Base-by-base conservation (phyloP, 2,329 filamentous ascomycete genomes). In the Beauveria brongniartii region DNA sequence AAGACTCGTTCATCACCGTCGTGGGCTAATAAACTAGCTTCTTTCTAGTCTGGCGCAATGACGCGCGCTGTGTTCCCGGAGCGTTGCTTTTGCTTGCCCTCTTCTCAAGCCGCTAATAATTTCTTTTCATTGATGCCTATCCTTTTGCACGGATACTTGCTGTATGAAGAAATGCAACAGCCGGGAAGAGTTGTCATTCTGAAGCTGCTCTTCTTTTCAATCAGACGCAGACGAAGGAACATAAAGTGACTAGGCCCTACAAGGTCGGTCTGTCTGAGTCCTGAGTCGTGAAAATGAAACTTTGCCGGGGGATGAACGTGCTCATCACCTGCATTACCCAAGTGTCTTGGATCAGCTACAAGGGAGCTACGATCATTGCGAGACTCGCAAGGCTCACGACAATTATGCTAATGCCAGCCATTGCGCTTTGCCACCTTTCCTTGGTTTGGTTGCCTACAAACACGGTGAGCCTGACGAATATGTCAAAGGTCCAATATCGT, bases 261-360 rank as follows among this genome's bases (percentile, higher is more conserved):
- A 18, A n/a, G 20, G 34, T 22, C 30, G 40, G 26, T 26, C 34
- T 50, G 44, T 58, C 34, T 58, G 55, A 58, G 30, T 12, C 30
- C 30, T 34, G 30, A 34, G 30, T 58, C 50, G 55, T 58, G 55
- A 58, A 18, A 50, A 51, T 9, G n/a, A 47, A 24, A 46, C 43
- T 22, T 24, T 47, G 41, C 54, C 24, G 40, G 55, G 55, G 55
- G 30, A 16, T 7, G 14, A 48, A 51, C 55, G 55, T 22, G 55
- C 30, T 16, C 44, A 20, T 43, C 37, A 54, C 51, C 37, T 43
- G 51, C 46, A 41, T 50, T 34, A 48, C 54, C 18, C 43, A 20
- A n/a, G 20, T 58, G 55, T 58, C 55, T 58, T 58, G 55, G 44
- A 58, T 50, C 54, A 56, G 54, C 54, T 37, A 22, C 41, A 37